Percentiles rank a stretch among this genome's conserved stretches.
Conservation (phyloP, 345 rosid genomes). For the Ceriops tagal region DNA sequence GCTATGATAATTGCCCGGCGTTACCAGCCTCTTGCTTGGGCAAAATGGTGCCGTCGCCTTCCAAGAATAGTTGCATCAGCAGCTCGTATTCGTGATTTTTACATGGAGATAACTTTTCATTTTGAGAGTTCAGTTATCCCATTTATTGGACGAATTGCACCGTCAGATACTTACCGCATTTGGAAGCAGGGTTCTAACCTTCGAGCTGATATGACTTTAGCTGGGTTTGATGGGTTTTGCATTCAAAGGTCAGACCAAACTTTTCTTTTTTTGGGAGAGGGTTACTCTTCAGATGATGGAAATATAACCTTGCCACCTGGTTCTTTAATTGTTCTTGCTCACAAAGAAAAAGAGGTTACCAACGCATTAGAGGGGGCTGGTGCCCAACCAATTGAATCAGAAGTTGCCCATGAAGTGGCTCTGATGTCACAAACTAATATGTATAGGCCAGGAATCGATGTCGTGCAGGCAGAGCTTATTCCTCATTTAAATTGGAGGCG, state of each 20-base stretch:
- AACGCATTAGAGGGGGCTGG: constrained; percentile 99
- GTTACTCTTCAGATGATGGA: constrained; percentile 71
- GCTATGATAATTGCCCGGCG: constrained; percentile 88
- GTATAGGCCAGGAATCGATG: constrained; percentile 99
- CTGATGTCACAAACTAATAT: constrained; percentile 96
- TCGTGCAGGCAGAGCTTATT: constrained; percentile 89
- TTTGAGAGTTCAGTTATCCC: constrained; percentile 98
- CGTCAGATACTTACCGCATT: constrained; percentile 96
- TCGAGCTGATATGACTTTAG: constrained; percentile 98
- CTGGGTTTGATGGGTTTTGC: constrained; percentile 95
- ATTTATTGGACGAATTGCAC: constrained; percentile 92
- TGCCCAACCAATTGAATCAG: constrained; percentile 83
- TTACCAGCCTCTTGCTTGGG: constrained; percentile 99
- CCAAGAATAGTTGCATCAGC: constrained; percentile 86
- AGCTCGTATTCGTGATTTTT: constrained; percentile 81
- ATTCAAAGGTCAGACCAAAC: constrained; percentile 95
- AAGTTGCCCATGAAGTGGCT: constrained; percentile 89
- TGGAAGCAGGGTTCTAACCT: constrained; percentile 98
- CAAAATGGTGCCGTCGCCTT: constrained; percentile 96
- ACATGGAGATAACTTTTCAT: constrained; percentile 97
- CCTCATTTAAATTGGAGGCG: constrained; percentile 96
- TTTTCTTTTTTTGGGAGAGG: constrained; percentile 86
- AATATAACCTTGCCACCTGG: constrained; percentile 61
- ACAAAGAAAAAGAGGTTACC: constrained; percentile 90
- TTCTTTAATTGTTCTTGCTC: constrained; percentile 83